A percentile compares a stretch with the other conserved stretches of the same genome.
Conservation (phyloP, 768 basidiomycete genomes). For the Leccinum boreale region DNA sequence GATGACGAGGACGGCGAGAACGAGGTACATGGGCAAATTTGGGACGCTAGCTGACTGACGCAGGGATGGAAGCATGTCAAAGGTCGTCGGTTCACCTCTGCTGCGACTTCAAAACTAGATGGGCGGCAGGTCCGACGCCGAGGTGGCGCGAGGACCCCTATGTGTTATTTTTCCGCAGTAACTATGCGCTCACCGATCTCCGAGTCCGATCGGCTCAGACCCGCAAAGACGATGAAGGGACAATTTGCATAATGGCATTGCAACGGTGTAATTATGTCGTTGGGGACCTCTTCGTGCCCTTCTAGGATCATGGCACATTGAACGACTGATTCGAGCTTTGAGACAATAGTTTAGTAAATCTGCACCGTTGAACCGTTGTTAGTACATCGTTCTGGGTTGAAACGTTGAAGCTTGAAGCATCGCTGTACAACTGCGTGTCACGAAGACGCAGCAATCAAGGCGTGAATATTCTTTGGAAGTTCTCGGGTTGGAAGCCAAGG, state of each 20-base stretch:
- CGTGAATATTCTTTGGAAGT: too few relatives aligned
- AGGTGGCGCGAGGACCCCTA: neutral
- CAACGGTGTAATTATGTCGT: too few relatives aligned
- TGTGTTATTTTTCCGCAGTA: neutral
- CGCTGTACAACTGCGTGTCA: too few relatives aligned
- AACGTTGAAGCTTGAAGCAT: too few relatives aligned
- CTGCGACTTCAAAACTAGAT: neutral
- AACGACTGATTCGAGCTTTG: neutral
- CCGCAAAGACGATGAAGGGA: neutral
- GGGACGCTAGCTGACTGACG: neutral
- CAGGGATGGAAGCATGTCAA: neutral
- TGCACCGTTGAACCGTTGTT: too few relatives aligned
- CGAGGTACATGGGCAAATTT: neutral
- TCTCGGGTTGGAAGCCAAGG: too few relatives aligned
- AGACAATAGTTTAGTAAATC: too few relatives aligned
- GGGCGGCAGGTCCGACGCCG: neutral
- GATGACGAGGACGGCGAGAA: slow-evolving; percentile 6
- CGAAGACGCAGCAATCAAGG: too few relatives aligned
- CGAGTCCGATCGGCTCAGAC: neutral
- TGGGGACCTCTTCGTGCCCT: too few relatives aligned
- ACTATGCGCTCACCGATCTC: neutral
- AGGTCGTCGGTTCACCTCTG: neutral
- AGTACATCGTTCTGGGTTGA: too few relatives aligned
- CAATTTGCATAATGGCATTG: too few relatives aligned
- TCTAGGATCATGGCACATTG: neutral